A percentile compares a stretch with the other conserved stretches of the same genome.
phyloP scores from a whole-genome alignment of 495 filamentous ascomycete species.

The Neohortaea acidophila region DNA sequence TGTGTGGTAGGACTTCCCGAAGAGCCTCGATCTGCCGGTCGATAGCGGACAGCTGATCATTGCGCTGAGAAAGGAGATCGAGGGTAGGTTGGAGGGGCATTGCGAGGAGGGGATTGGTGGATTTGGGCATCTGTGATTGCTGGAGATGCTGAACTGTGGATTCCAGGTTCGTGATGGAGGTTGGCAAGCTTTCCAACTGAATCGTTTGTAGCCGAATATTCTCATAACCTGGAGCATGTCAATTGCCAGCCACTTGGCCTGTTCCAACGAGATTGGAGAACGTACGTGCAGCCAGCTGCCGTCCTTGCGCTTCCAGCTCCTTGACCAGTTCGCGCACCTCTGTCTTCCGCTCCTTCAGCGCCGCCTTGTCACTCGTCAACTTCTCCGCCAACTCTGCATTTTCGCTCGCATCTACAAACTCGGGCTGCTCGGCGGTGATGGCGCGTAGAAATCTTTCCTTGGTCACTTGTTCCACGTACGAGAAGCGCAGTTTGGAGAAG shows the following conservation, averaged over 20 bases:
- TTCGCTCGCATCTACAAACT: conserved; percentile 65
- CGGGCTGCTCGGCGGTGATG: conserved; percentile 71
- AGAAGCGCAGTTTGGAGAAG: conserved; percentile 91
- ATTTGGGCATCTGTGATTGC: conserved; percentile 26
- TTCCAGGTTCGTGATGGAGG: conserved; percentile 47
- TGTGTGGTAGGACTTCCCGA: conserved; percentile 48
- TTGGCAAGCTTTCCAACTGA: conserved; percentile 44
- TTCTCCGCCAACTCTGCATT: conserved; percentile 65
- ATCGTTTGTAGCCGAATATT: conserved; percentile 44
- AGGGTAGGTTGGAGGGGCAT: conserved; percentile 46
- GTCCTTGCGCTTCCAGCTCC: conserved; percentile 53
- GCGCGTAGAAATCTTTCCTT: conserved; percentile 67
- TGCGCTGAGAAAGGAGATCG: conserved; percentile 40
- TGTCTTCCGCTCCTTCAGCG: conserved; percentile 60
- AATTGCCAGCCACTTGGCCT: conserved; percentile 9
- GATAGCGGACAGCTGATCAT: conserved; percentile 47
- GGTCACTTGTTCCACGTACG: conserved; percentile 69
- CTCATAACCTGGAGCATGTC: conserved; percentile 39
- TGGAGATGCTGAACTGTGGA: conserved; percentile 40
- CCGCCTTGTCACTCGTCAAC: conserved; percentile 55
- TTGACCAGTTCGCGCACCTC: conserved; percentile 59
- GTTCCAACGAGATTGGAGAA: not conserved
- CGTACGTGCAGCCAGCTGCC: conserved; percentile 37
- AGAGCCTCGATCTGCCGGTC: conserved; percentile 54
- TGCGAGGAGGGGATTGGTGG: conserved; percentile 27